phyloP scores from a whole-genome alignment of 371 early-diverging fungal genomes.

The Syncephalastrum racemosum region DNA sequence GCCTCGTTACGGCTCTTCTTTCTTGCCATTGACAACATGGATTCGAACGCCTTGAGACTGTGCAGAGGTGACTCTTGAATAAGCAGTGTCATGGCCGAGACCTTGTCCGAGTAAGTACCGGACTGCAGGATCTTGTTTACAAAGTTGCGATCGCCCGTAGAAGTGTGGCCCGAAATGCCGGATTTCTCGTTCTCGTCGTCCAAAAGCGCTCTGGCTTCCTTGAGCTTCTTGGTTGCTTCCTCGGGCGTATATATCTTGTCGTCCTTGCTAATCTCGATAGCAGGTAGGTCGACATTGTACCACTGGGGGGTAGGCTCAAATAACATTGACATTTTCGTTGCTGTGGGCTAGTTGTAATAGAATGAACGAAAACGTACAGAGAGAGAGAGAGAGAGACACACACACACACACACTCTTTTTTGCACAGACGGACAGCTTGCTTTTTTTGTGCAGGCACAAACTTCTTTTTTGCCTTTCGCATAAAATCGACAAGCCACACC shows the following conservation, averaged over 20 bases:
- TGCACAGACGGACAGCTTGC: no score
- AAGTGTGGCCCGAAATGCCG: conserved; percentile 55
- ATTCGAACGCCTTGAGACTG: conserved; percentile 72
- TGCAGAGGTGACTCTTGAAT: conserved; percentile 93
- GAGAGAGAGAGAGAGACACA: no score
- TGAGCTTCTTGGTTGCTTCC: conserved; percentile 46
- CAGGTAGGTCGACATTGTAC: conserved; percentile 42
- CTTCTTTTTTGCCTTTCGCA: no score
- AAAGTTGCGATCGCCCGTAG: conserved; percentile 82
- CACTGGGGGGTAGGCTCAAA: conserved; percentile 55
- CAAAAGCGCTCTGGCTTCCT: conserved; percentile 65
- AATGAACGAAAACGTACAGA: no score
- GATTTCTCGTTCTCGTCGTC: conserved; percentile 70
- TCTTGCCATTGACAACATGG: conserved; percentile 81
- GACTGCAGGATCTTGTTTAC: conserved; percentile 83
- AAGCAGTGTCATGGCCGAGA: conserved; percentile 90
- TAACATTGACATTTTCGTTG: no score
- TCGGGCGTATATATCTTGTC: conserved; percentile 32
- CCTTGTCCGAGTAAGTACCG: conserved; percentile 91
- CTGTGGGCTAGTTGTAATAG: no score
- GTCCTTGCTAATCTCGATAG: conserved; percentile 24
- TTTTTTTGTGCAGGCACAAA: no score
- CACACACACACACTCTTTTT: no score
- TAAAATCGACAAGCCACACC: no score
- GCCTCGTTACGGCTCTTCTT: conserved; percentile 91